phyloP scores from a whole-genome alignment of 1,284 basidiomycete species.

The Ganoderma leucocontextum region DNA sequence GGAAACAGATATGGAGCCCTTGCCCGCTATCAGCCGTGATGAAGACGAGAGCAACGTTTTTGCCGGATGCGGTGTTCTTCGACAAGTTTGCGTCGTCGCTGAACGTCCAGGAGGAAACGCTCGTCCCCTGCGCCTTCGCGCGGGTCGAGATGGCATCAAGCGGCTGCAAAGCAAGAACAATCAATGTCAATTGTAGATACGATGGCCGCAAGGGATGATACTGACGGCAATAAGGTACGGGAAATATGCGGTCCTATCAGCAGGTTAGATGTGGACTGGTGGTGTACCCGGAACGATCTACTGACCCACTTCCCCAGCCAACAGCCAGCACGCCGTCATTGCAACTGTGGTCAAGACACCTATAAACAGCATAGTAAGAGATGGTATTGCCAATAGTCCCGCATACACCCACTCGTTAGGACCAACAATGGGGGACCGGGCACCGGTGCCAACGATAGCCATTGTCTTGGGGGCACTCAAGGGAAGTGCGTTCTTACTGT shows the following conservation, averaged over 20 bases:
- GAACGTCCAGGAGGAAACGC: constrained; percentile 56
- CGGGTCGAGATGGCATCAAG: constrained; percentile 52
- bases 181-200: background rate
- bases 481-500: constrained; percentile 60
- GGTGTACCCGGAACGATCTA: background rate
- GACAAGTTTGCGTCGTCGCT: constrained; percentile 61
- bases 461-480: constrained; percentile 49
- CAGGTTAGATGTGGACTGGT: background rate
- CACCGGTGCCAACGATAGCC: constrained; percentile 59
- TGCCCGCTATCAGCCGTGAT: constrained; percentile 33
- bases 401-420: constrained; percentile 56
- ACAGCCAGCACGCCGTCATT: constrained; percentile 69
- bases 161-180: constrained; percentile 28
- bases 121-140: constrained; percentile 48
- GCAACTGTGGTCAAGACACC: constrained; percentile 54
- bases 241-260: constrained; percentile 51
- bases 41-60: constrained; percentile 36
- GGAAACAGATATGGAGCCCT: background rate
- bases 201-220: background rate
- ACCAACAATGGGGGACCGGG: constrained; percentile 60
- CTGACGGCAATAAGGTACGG: constrained; percentile 59
- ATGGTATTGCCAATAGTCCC: background rate
- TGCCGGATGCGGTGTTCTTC: constrained; percentile 49
- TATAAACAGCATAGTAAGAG: constrained; percentile 24
- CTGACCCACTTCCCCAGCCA: constrained; percentile 63